Percentiles rank a stretch among this genome's conserved stretches.
phyloP scores from a whole-genome alignment of 305 asterid genomes.

The Petunia hybrid region DNA sequence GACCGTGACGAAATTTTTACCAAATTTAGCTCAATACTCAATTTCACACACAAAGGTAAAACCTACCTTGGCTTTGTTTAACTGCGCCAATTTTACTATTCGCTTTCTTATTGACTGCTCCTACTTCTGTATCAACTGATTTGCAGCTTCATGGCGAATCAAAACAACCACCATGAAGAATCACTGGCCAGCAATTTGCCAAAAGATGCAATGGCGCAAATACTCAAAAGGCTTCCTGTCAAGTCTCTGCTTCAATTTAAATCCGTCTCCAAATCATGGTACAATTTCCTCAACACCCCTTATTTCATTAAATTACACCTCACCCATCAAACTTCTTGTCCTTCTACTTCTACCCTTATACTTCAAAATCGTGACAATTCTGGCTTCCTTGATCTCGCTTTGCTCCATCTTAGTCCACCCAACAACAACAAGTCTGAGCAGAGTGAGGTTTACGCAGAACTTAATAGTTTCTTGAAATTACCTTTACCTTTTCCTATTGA shows the following conservation, averaged over 20 bases:
- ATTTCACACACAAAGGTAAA: too few relatives aligned
- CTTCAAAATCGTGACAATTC: background rate
- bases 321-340: background rate
- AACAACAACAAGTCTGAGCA: background rate
- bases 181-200: background rate
- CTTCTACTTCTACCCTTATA: background rate
- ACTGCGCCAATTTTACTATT: too few relatives aligned
- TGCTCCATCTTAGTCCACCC: background rate
- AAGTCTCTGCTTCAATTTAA: background rate
- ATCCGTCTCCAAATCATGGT: conserved; percentile 28
- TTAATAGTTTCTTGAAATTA: background rate
- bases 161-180: background rate
- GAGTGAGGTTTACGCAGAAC: too few relatives aligned
- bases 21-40: too few relatives aligned
- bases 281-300: conserved; percentile 19
- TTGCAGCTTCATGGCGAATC: background rate
- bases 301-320: background rate
- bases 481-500: background rate
- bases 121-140: background rate
- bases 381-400: background rate
- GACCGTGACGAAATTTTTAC: too few relatives aligned
- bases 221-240: background rate
- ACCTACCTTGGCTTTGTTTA: too few relatives aligned
- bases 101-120: too few relatives aligned
- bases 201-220: background rate